Evolutionary conservation across 345 rosid genomes (phyloP), one percentile per base, ranked within the genome.

Genomic region (sweet orange (Citrus sinensis)): DNA sequence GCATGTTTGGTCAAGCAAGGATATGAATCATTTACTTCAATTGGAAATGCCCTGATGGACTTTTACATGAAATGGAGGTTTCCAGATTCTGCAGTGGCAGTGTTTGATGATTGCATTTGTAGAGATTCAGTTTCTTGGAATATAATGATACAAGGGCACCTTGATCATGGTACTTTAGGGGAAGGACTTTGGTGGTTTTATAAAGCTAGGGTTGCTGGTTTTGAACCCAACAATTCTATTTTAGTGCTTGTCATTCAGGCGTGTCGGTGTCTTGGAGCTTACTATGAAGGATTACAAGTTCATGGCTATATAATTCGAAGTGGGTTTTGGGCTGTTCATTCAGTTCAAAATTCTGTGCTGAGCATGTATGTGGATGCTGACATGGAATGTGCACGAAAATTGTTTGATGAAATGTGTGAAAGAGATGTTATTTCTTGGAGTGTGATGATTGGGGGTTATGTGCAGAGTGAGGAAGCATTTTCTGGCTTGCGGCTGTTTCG

Each of bases 41-140:
- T 86, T 1, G 89, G 89, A 59, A 91, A 91, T 77, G 90, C 95
- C 35, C 80, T 85, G 72, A n/a, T 86, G 82, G 93, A 88, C 83
- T 89, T 88, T 40, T 94, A 92, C 85, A 39, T 83, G 68, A 91
- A 92, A 84, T 73, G 83, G 76, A 84, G 86, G 16, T 87, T 89
- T 78, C 74, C 80, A 67, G 76, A 78, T 60, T 83, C 89, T 8
- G 90, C 94, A 11, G 25, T 80, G 73, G 75, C 80, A 54, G 72
- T 78, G 24, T 92, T 94, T 77, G 54, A 76, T 73, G 80, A 34
- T 80, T 74, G 85, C 90, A 71, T 5, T 37, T 72, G 32, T 70
- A 78, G 76, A 67, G 94, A 94, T 74, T 92, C 93, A 4, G 85
- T 94, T 75, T 85, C 95, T 76, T 92, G 97, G 95, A 94, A 92